Evolutionary conservation across 306 rosid genomes (phyloP), one percentile per base, ranked within the genome.

Genomic region (Vicia sativa): DNA sequence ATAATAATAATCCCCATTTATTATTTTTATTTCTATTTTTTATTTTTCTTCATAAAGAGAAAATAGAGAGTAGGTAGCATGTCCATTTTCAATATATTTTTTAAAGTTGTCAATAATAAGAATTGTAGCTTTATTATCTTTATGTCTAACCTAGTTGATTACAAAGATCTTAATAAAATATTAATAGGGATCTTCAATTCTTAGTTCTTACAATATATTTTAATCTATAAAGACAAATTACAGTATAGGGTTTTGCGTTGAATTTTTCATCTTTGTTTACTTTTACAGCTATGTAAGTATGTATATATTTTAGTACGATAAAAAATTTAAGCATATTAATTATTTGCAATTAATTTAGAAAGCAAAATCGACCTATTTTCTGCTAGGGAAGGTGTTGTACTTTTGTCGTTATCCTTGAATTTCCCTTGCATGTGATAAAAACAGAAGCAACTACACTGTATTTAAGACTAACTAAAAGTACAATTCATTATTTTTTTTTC

Each of bases 191-290:
- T 14, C 61, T 67, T 55, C 35, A 31, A 46, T 37, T 28, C 23
- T 49, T 35, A 19, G 28, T 23, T 23, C 26, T 41, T 23, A n/a
- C 16, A 49, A 6, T 16, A 58, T 70, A 66, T 71, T 74, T 67
- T 46, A 80, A 53, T 76, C 34, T 62, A 69, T 62, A 61, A 81
- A 61, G 82, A 73, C 74, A 73, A 77, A 77, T 31, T 68, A 76
- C 38, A 41, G 73, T 62, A 80, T 56, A 73, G 74, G 78, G 62
- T 72, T 80, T 62, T 46, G 62, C 70, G 65, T 80, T 77, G 78
- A 72, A 71, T 61, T 72, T 67, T 25, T 16, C 61, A 39, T 67
- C 66, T 25, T 46, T 44, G 74, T 66, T 67, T 61, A 67, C 78
- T 61, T 76, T 76, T 80, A 70, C 28, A 76, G 59, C 66, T 53